Conservation (phyloP, 169 alveolate species). For the Plasmodium vivax region DNA sequence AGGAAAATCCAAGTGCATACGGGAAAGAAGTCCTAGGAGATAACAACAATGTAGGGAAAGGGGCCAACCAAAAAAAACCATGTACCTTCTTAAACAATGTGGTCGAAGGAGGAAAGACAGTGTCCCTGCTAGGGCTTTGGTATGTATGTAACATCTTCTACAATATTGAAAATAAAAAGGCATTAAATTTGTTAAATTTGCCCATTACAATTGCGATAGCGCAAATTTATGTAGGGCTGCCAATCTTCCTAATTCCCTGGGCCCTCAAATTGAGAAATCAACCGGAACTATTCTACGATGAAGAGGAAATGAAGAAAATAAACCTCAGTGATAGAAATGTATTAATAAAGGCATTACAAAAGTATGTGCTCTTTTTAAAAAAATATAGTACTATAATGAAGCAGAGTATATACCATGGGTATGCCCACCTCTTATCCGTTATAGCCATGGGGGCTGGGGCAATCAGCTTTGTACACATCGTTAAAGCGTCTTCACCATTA, state of each 20-base stretch:
- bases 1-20: neutral
- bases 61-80: neutral
- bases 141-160: constrained; percentile 82
- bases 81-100: constrained; percentile 33
- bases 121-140: constrained; percentile 75
- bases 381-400: constrained; percentile 68
- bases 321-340: constrained; percentile 45
- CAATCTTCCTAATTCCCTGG: constrained; percentile 83
- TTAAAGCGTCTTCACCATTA: constrained; percentile 83
- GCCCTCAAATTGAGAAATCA: constrained; percentile 37
- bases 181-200: constrained; percentile 80
- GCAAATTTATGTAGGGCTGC: constrained; percentile 85
- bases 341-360: constrained; percentile 48
- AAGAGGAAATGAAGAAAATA: constrained; percentile 43
- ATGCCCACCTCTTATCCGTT: constrained; percentile 79
- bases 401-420: constrained; percentile 79
- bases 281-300: constrained; percentile 63
- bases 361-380: constrained; percentile 49
- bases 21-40: neutral
- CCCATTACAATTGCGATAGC: constrained; percentile 82
- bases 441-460: constrained; percentile 84
- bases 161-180: constrained; percentile 83
- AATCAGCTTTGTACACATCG: constrained; percentile 79
- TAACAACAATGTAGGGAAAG: neutral
- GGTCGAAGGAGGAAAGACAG: constrained; percentile 65